Evolutionary conservation across 2,329 filamentous ascomycete species (phyloP), one percentile per base, ranked within the genome.

Genomic region (Coniochaeta sp.): DNA sequence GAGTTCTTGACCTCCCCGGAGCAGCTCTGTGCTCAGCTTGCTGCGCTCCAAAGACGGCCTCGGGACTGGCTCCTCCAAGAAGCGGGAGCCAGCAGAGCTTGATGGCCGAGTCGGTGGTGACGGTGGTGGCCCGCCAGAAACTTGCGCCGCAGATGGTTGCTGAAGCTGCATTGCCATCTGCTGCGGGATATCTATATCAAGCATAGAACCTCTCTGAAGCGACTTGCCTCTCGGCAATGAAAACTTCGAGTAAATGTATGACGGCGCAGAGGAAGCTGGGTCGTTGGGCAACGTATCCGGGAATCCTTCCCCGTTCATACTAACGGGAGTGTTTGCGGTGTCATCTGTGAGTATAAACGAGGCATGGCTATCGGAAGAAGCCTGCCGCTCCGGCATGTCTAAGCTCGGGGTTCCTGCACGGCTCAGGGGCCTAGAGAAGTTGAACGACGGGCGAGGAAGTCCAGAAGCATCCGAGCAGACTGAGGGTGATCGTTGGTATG

Each of bases 341-440:
- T 91, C 88, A 64, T 89, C 87, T 6, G 81, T 79, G 58, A 87
- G 77, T 33, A 84, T 73, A 60, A 89, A 82, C 4, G 85, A 87
- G 0, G 82, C 81, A 62, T 89, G 86, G 67, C 86, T 89, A 67
- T 90, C 87, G 6, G 81, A 85, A 22, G 87, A 89, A 8, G 83
- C 78, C 69, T 89, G 85, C 38, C 86, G 79, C 11, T 80, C 79
- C 56, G 86, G 85, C 50, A 76, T 72, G n/a, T 88, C 84, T 65
- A 81, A 76, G 52, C 69, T 75, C 17, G 84, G 84, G 14, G 82
- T 86, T 63, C 85, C 86, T 62, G 86, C 83, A 69, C 88, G 82
- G 72, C 93, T 97, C 62, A 96, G 76, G 0, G 95, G 95, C 50
- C 95, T 84, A 0, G 95, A 98, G 72, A 98, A 98, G 74, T 99